phyloP scores from a whole-genome alignment of 2,329 filamentous ascomycete species.

The Monilinia polystroma region DNA sequence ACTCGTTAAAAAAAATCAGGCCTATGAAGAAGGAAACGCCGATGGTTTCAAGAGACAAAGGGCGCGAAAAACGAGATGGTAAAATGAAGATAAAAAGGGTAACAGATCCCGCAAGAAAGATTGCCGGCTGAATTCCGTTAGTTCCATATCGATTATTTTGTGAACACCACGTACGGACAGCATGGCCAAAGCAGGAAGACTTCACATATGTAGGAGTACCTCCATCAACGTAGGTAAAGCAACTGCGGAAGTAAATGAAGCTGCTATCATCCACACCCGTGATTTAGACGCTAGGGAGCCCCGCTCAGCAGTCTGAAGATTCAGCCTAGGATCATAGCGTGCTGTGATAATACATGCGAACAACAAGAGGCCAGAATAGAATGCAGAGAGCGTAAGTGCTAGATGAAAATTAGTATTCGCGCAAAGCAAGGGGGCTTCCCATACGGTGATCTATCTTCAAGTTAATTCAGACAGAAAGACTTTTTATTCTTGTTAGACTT shows the following conservation, averaged over 20 bases:
- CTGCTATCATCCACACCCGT: slow-evolving; percentile 31
- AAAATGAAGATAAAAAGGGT: slow-evolving; percentile 23
- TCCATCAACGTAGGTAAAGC: slow-evolving; percentile 34
- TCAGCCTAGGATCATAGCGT: background rate
- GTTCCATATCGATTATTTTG: background rate
- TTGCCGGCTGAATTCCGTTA: slow-evolving; percentile 30
- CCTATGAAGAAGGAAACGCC: slow-evolving; percentile 23
- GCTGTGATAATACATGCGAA: background rate
- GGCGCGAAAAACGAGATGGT: background rate
- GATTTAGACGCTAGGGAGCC: background rate
- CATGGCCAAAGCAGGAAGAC: slow-evolving; percentile 35
- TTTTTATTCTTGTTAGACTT: background rate
- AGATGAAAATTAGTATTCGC: background rate
- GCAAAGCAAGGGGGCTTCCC: background rate
- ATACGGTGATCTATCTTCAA: slow-evolving; percentile 8
- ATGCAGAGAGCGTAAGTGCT: background rate
- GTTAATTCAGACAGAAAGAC: background rate
- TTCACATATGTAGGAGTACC: slow-evolving; percentile 35
- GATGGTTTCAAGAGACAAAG: slow-evolving; percentile 28
- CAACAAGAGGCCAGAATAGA: background rate
- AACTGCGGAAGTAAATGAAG: slow-evolving; percentile 29
- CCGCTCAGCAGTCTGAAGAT: background rate
- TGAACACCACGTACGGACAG: slow-evolving; percentile 33
- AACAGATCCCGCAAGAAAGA: slow-evolving; percentile 31
- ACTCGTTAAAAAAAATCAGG: slow-evolving; percentile 34